phyloP scores from a whole-genome alignment of 345 rosid species.

The Raphanus sativus region DNA sequence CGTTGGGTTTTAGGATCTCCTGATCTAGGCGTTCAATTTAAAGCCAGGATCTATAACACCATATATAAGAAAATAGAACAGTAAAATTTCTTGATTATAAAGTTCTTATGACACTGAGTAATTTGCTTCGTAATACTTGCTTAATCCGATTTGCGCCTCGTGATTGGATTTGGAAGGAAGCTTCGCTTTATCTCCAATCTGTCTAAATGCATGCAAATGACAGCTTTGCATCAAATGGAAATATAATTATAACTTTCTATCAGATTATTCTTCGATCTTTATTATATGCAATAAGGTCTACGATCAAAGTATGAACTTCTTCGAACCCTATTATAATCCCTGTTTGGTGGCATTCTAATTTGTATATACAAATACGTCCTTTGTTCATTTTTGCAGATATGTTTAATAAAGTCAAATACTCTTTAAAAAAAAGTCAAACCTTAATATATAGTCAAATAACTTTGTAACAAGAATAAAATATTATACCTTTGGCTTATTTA shows the following conservation, averaged over 20 bases:
- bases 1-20: neutral
- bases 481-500: neutral
- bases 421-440: neutral
- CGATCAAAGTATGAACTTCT: constrained; percentile 30
- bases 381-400: neutral
- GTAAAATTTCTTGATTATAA: neutral
- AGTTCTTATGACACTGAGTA: neutral
- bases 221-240: constrained; percentile 25
- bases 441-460: neutral
- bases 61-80: neutral
- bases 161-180: constrained; percentile 25
- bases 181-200: constrained; percentile 13
- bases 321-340: neutral
- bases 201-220: constrained; percentile 40
- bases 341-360: neutral
- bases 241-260: neutral
- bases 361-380: neutral
- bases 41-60: neutral
- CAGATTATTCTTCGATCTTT: constrained; percentile 10
- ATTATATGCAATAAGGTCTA: constrained; percentile 14
- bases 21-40: neutral
- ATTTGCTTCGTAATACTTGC: neutral
- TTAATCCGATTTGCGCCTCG: neutral
- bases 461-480: neutral
- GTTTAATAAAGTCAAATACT: neutral